A percentile compares a stretch with the other conserved stretches of the same genome.
phyloP scores from a whole-genome alignment of 495 filamentous ascomycete genomes.

The Podospora australis region DNA sequence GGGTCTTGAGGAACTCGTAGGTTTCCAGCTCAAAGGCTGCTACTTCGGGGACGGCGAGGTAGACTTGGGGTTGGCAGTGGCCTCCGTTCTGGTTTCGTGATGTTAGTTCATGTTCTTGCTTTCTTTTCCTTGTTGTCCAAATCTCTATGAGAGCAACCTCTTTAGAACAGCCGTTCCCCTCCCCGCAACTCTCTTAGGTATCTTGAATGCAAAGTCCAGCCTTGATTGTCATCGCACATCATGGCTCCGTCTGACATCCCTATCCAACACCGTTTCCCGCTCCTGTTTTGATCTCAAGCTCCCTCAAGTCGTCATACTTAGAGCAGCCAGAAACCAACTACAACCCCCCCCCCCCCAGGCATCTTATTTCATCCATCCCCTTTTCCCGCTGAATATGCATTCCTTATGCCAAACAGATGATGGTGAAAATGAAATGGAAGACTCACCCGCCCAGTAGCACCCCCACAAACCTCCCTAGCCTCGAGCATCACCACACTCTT shows the following conservation, averaged over 20 bases:
- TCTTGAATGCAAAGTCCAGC: too few species aligned
- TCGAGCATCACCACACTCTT: constrained; percentile 64
- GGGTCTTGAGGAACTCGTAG: constrained; percentile 42
- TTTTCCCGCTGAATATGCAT: too few species aligned
- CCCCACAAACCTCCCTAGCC: constrained; percentile 70
- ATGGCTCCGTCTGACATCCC: background rate
- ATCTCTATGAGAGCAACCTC: background rate
- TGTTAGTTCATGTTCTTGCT: background rate
- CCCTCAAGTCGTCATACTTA: background rate
- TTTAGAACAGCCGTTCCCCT: background rate
- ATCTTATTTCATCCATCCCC: too few species aligned
- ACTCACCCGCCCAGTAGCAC: constrained; percentile 67
- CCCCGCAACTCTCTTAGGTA: too few species aligned
- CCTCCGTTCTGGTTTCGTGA: constrained; percentile 59
- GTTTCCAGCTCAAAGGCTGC: constrained; percentile 61
- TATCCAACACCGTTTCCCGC: background rate
- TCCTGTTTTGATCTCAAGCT: background rate
- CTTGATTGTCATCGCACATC: background rate
- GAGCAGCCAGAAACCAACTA: background rate
- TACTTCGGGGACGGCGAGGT: constrained; percentile 42
- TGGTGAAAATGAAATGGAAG: background rate
- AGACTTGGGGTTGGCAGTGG: constrained; percentile 62
- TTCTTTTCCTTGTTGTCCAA: background rate
- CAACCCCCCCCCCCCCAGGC: background rate
- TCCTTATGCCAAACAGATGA: too few species aligned